A percentile compares a stretch with the other conserved stretches of the same genome.
These are phyloP conservation scores for Pneumocystis carinii DNA, from an alignment of 1,139 yeast genomes.

Conservation along the genomic window DNA sequence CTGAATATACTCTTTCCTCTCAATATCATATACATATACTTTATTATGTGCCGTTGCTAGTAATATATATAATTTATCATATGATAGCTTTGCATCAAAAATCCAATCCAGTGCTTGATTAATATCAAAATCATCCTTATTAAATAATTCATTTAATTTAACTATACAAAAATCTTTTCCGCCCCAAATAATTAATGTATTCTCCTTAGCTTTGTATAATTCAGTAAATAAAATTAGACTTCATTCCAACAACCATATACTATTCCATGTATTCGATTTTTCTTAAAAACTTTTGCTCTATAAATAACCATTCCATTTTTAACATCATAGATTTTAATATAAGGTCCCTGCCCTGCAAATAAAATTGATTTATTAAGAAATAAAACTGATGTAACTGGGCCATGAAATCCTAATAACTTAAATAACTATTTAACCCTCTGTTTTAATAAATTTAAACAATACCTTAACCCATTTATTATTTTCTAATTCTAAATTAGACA, in stretches of 20 bases:
- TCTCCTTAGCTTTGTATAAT: slow-evolving; percentile 11
- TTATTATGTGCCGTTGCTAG: slow-evolving; percentile 72
- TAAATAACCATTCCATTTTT: slow-evolving; percentile 28
- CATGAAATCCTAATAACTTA: slow-evolving; percentile 34
- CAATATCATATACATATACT: slow-evolving; percentile 36
- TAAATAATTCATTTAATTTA: slow-evolving; percentile 22
- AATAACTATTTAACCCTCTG: not conserved
- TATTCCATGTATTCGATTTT: slow-evolving; percentile 72
- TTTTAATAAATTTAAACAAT: not conserved
- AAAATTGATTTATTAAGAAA: slow-evolving; percentile 29
- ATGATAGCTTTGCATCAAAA: slow-evolving; percentile 39
- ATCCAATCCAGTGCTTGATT: slow-evolving; percentile 64
- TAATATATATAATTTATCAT: slow-evolving; percentile 27
- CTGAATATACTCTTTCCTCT: slow-evolving; percentile 24
- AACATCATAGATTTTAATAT: slow-evolving; percentile 40
- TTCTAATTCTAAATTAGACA: not conserved
- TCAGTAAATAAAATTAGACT: not conserved
- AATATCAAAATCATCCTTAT: slow-evolving; percentile 27
- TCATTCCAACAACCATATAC: slow-evolving; percentile 21
- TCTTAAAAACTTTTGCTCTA: slow-evolving; percentile 38
- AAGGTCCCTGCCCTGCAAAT: slow-evolving; percentile 66
- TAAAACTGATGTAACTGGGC: slow-evolving; percentile 58
- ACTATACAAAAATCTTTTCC: slow-evolving; percentile 50
- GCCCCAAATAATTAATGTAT: slow-evolving; percentile 46
- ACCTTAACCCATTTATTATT: not conserved